phyloP scores from a whole-genome alignment of 2,329 filamentous ascomycete genomes.

The Fusarium gaditjirri region DNA sequence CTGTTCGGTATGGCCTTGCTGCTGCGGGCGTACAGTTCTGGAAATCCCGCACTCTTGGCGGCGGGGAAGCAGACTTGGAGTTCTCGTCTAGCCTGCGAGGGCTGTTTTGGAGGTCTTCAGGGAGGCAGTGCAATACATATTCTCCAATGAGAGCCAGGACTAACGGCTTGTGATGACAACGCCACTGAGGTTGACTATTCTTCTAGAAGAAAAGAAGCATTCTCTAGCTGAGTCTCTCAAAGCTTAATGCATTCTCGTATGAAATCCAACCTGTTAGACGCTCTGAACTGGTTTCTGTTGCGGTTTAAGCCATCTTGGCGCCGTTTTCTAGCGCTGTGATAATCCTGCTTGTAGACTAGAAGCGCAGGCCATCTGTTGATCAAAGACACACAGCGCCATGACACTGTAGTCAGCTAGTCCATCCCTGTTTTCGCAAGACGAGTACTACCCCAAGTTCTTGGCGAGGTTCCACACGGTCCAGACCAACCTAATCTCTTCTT shows the following conservation, averaged over 20 bases:
- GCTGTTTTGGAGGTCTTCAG: neutral
- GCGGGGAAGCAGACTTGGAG: neutral
- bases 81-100: neutral
- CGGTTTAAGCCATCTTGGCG: neutral
- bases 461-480: constrained; percentile 10
- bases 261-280: neutral
- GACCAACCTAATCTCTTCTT: constrained; percentile 33
- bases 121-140: neutral
- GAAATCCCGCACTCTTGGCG: constrained; percentile 16
- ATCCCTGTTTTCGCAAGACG: neutral
- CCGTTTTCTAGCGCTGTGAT: constrained; percentile 21
- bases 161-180: neutral
- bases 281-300: neutral
- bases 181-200: neutral
- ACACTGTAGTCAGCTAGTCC: neutral
- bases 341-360: neutral
- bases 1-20: neutral
- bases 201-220: constrained; percentile 22
- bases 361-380: constrained; percentile 9
- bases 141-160: neutral
- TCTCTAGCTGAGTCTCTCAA: neutral
- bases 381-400: neutral
- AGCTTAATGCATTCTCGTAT: neutral
- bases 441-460: constrained; percentile 7
- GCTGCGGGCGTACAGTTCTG: constrained; percentile 15